Evolutionary conservation across 306 rosid genomes (phyloP), one percentile per base, ranked within the genome.

Genomic region (Parietaria judaica): DNA sequence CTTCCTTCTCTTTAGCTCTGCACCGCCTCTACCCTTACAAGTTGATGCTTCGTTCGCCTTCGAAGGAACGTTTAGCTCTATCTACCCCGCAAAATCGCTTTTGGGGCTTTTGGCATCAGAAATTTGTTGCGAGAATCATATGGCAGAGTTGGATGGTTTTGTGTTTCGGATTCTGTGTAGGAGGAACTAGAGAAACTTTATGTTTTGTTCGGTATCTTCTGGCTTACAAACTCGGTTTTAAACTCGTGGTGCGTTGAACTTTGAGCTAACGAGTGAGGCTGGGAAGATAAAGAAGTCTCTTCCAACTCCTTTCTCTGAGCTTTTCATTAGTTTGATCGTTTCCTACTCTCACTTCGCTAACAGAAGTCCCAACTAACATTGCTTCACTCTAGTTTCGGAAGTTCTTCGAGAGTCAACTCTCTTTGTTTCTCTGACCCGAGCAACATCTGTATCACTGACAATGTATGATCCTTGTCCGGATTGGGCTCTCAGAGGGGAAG

Each of bases 1-100:
- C 81, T 66, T 88, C 69, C 97, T 80, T 67, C 71, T 91, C 78
- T 84, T 88, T 75, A 84, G 66, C 67, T 86, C 94, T 57, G 80
- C 87, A 60, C 81, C 87, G 57, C 70, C 80, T 74, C 48, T 81
- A 71, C 58, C 76, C 63, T 58, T 79, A 34, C 69, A 69, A 48
- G 68, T 88, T 49, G 82, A 76, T 65, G 61, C 65, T 70, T 80
- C 90, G 45, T 70, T 63, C 68, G 68, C 60, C 58, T 36, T 60
- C 16, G 78, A 76, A 72, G 67, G 17, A 67, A 61, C 62, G 36
- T 75, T 68, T 14, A 56, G 73, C 72, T 74, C 85, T 58, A 63
- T 65, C 67, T 65, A 73, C 74, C n/a, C 76, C 71, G 37, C 58
- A n/a, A 83, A 66, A 76, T 82, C 76, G 60, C 65, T 63, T 61